Base-by-base conservation (phyloP, 768 basidiomycete genomes). In the Suillus plorans region DNA sequence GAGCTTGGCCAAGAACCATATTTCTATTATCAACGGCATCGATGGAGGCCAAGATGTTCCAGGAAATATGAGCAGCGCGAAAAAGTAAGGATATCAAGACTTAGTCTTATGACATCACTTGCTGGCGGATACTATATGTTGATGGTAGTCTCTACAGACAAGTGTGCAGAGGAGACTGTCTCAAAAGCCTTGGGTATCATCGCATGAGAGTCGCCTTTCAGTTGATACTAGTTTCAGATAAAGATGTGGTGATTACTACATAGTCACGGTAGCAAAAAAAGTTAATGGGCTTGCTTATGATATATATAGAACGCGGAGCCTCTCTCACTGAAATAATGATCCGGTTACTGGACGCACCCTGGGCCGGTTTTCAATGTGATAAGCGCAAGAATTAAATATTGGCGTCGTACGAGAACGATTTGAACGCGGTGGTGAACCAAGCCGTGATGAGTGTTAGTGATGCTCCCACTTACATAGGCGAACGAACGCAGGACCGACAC, bases 31-130 rank as follows among this genome's bases (percentile, higher is more conserved):
- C 20, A 45, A 20, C 20, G 44, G 20, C 44, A 45, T 45, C 44
- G 20, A 45, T n/a, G 44, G 20, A n/a, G 20, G 44, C 44, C 44
- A 45, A 20, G 44, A 20, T n/a, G 9, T 45, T 20, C 0, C 20
- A 10, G 44, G 20, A n/a, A 45, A 20, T 45, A 1, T 45, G 20
- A 45, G 44, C 44, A 45, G 44, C 9, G 44, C 44, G 31, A 31
- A 31, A 31, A 31, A 31, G 0, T 31, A 31, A 77, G 64, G 20
- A 83, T 72, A 7, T 79, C 78, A 2, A 73, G 70, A 61, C 82
- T 81, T 49, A 84, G 70, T n/a, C 78, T 61, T 13, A 62, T 31
- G 16, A 18, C 39, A 34, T 47, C 57, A 25, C 65, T 67, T 31
- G 61, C 39, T 13, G 73, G 68, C 10, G 72, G 72, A 28, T 53